Percentiles rank a stretch among this genome's conserved stretches.
Evolutionary conservation across 208 protist genomes (phyloP).

Genomic region (Phytomonas sp.): DNA sequence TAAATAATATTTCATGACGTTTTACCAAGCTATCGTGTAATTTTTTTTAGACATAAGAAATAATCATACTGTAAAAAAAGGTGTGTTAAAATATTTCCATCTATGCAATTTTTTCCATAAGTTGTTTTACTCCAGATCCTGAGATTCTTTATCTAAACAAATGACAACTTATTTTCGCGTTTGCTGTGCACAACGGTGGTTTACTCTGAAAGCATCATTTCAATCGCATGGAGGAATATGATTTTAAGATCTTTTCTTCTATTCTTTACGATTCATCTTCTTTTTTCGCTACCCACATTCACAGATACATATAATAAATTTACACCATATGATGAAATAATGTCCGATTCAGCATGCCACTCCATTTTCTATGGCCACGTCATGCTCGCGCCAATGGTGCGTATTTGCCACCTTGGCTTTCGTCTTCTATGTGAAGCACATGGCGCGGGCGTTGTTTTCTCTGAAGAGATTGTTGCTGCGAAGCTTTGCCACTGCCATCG

Average conservation of each 20-base stretch:
- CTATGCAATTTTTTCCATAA: background rate
- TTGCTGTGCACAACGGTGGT: background rate
- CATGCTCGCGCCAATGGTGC: slow-evolving; percentile 95
- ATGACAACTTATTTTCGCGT: background rate
- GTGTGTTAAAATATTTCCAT: background rate
- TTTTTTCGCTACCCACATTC: slow-evolving; percentile 14
- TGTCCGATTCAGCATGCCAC: slow-evolving; percentile 4
- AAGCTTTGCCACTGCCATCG: slow-evolving; percentile 69
- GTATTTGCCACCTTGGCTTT: slow-evolving; percentile 88
- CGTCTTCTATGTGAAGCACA: slow-evolving; percentile 84
- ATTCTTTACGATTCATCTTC: slow-evolving; percentile 1
- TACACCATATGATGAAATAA: background rate
- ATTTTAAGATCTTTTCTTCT: slow-evolving; percentile 6
- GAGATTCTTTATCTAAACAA: background rate
- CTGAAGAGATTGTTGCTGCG: slow-evolving; percentile 95
- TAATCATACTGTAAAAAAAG: slow-evolving; percentile 2
- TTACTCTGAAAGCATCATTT: background rate
- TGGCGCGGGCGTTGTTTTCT: slow-evolving; percentile 96
- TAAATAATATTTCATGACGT: no score
- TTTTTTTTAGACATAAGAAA: background rate
- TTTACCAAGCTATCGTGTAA: background rate
- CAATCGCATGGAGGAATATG: background rate
- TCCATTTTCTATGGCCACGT: slow-evolving; percentile 61
- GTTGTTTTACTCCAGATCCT: slow-evolving; percentile 9
- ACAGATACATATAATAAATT: slow-evolving; percentile 1